Percentiles rank a stretch among this genome's conserved stretches.
These are phyloP conservation scores for Hypoxylon sp. DNA, from an alignment of 2,329 filamentous ascomycete species.

Conservation along the genomic window DNA sequence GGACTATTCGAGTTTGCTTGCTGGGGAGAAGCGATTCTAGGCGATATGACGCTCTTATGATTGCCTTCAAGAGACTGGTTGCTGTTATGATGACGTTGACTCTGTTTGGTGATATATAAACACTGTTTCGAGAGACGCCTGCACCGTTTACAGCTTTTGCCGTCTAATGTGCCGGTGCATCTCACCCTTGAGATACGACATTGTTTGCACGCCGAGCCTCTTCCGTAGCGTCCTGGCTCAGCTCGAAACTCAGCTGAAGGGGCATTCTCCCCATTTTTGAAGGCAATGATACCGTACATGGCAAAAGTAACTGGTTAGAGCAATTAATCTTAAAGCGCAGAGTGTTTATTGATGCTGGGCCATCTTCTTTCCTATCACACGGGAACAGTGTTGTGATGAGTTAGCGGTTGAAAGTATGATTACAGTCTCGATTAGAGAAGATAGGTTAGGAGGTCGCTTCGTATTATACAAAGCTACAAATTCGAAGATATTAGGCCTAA, in stretches of 20 bases:
- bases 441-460: no score
- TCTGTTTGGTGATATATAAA: neutral
- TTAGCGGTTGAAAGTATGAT: no score
- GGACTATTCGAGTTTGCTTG: neutral
- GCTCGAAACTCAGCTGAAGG: slow-evolving; percentile 11
- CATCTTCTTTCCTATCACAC: no score
- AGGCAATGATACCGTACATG: neutral
- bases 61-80: neutral
- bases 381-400: no score
- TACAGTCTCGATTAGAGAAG: no score
- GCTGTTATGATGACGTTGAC: neutral
- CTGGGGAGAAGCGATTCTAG: neutral
- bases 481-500: no score
- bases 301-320: neutral
- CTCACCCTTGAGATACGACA: slow-evolving; percentile 9
- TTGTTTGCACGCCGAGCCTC: slow-evolving; percentile 8
- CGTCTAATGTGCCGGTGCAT: slow-evolving; percentile 9
- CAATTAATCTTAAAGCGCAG: neutral
- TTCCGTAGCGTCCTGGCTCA: slow-evolving; percentile 1
- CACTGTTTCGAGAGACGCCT: neutral
- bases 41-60: neutral
- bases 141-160: slow-evolving; percentile 5
- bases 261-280: neutral
- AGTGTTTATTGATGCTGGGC: no score
- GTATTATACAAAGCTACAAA: no score